These are phyloP conservation scores for Thuja plicata DNA, from an alignment of 83 land plant species.

Conservation along the genomic window DNA sequence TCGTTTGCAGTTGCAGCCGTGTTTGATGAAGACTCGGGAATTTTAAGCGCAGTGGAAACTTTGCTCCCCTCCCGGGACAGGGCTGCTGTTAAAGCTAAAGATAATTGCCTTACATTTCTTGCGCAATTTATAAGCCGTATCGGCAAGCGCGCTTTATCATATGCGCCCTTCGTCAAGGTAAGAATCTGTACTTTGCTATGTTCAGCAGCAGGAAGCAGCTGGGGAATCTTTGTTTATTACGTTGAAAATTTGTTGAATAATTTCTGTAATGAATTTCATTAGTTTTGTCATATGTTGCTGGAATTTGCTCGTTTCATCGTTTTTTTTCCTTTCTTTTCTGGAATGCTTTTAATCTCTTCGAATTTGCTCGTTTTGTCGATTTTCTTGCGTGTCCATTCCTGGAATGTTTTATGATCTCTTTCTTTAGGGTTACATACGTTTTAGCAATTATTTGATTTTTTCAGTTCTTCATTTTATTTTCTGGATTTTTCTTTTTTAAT, in stretches of 20 bases:
- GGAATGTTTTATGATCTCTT: too few species aligned
- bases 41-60: conserved; percentile 30
- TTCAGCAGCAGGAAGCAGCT: not conserved
- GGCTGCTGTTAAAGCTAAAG: conserved; percentile 30
- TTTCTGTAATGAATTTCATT: not conserved
- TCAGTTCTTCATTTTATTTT: too few species aligned
- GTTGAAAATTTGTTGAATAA: not conserved
- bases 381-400: too few species aligned
- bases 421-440: too few species aligned
- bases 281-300: not conserved
- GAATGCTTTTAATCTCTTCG: not conserved
- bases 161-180: conserved; percentile 42
- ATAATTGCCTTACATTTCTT: conserved; percentile 32
- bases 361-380: not conserved
- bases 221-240: not conserved
- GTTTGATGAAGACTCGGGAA: conserved; percentile 37
- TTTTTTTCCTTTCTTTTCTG: too few species aligned
- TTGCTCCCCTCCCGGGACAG: conserved; percentile 24
- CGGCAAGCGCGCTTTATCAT: conserved; percentile 27
- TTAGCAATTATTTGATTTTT: too few species aligned
- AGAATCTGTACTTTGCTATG: not conserved
- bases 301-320: not conserved
- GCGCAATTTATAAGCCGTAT: conserved; percentile 25
- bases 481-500: too few species aligned
- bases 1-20: conserved; percentile 38